These are phyloP conservation scores for Pleodorina starrii DNA, from an alignment of 139 green algal species.

Conservation along the genomic window DNA sequence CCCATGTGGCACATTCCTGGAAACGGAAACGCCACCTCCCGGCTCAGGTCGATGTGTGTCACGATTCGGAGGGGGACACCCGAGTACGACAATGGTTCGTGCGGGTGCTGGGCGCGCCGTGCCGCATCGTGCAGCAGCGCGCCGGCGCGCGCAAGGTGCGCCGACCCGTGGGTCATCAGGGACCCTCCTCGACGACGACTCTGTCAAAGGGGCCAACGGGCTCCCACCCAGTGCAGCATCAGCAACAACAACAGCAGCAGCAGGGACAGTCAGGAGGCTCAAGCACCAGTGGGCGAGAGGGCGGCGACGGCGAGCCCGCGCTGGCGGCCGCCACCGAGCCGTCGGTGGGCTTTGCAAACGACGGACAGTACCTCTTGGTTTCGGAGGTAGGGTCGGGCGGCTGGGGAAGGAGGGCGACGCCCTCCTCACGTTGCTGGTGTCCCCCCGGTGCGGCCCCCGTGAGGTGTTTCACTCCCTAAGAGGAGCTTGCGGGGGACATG, in stretches of 20 bases:
- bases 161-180: slow-evolving; percentile 18
- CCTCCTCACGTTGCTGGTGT: no score
- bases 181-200: neutral
- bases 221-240: no score
- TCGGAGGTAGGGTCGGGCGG: slow-evolving; percentile 8
- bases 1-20: no score
- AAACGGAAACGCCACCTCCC: neutral
- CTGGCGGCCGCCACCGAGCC: neutral
- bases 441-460: no score
- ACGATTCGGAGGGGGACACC: neutral
- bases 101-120: slow-evolving; percentile 76
- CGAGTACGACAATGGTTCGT: slow-evolving; percentile 74
- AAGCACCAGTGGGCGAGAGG: neutral
- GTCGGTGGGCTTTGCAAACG: slow-evolving; percentile 85
- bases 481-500: no score
- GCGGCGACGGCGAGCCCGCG: neutral
- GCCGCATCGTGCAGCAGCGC: slow-evolving; percentile 76
- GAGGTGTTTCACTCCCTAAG: no score
- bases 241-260: no score
- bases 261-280: no score
- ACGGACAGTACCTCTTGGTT: slow-evolving; percentile 77
- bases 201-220: no score
- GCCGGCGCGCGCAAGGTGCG: slow-evolving; percentile 33
- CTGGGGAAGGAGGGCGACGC: neutral
- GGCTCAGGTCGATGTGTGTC: slow-evolving; percentile 20